Base-by-base conservation (phyloP, 345 rosid genomes). In the Anacardium occidentale region DNA sequence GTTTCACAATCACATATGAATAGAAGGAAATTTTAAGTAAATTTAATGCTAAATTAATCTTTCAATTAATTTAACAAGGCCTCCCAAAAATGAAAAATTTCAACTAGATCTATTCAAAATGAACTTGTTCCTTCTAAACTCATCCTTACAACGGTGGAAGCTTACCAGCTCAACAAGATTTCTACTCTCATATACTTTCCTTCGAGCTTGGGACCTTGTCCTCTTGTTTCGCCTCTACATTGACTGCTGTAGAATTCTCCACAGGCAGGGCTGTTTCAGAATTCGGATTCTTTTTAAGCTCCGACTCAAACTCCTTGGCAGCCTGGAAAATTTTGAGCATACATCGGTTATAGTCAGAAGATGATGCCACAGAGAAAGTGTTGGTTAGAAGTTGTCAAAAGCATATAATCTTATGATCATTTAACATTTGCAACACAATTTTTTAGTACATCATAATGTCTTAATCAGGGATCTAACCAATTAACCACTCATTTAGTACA, bases 231-330 rank as follows among this genome's bases (percentile, higher is more conserved):
- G 76, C 77, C 72, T 81, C 88, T 64, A 83, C 85, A 26, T 77
- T 78, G 70, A 79, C 79, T 70, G 83, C 76, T 59, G 77, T 74
- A 0, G 91, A 82, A 47, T 70, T 80, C 76, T 82, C 83, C 42
- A 25, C 73, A 5, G 91, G 74, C 21, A 78, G 56, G 7, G 82
- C 90, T 1, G 85, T 4, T 22, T 1, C 25, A 54, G 91, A 77
- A 52, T 89, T 92, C 0, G 93, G 93, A 53, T 89, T 94, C 67
- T 87, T 92, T 71, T 90, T 94, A n/a, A 94, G 91, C 88, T 94
- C 98, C 9, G 92, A 80, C 82, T 94, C 98, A 0, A 94, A 92
- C 76, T 94, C 98, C 73, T 90, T 94, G 55, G 98, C 97, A 70
- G 98, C 98, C 98, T 94, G 83, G 80, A 83, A 73, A 48, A 78